A percentile compares a stretch with the other conserved stretches of the same genome.
phyloP scores from a whole-genome alignment of 1,284 basidiomycete genomes.

The Trichosporon faecale region DNA sequence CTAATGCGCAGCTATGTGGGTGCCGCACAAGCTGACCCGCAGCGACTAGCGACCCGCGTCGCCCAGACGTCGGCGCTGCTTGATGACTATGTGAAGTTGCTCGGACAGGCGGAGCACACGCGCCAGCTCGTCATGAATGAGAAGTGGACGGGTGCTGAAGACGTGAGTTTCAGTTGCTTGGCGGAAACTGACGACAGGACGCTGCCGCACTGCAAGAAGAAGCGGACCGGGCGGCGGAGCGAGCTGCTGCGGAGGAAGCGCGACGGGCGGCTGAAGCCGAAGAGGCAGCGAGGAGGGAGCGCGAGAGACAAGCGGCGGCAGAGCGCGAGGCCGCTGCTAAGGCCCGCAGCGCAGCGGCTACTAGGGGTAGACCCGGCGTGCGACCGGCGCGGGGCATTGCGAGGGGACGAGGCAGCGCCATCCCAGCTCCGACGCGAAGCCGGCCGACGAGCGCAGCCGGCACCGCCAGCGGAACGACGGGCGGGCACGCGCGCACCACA shows the following conservation, averaged over 20 bases:
- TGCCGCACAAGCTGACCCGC: not conserved
- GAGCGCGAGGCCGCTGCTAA: not conserved
- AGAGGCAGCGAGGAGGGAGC: slow-evolving; percentile 13
- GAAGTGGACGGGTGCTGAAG: slow-evolving; percentile 45
- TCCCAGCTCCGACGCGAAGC: not conserved
- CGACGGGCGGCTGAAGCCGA: slow-evolving; percentile 22
- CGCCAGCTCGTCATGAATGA: slow-evolving; percentile 42
- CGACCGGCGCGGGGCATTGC: slow-evolving; percentile 17
- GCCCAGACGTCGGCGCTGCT: slow-evolving; percentile 43
- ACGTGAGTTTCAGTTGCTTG: slow-evolving; percentile 34
- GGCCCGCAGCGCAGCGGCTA: slow-evolving; percentile 13
- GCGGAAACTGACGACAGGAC: slow-evolving; percentile 31
- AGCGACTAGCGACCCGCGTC: slow-evolving; percentile 48
- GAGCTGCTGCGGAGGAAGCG: slow-evolving; percentile 12
- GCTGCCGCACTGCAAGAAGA: slow-evolving; percentile 30
- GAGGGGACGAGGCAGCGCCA: not conserved
- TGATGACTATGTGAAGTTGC: slow-evolving; percentile 45
- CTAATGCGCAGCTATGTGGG: not conserved
- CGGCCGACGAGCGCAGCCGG: slow-evolving; percentile 15
- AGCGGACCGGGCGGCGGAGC: slow-evolving; percentile 12
- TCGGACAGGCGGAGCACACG: slow-evolving; percentile 50
- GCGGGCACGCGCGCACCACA: slow-evolving; percentile 18
- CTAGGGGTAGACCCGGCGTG: slow-evolving; percentile 7
- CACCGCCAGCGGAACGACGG: slow-evolving; percentile 10
- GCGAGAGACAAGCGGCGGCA: slow-evolving; percentile 16